Evolutionary conservation across 495 filamentous ascomycete species (phyloP), one percentile per base, ranked within the genome.

Genomic region (Hyaloscypha hepaticicola): DNA sequence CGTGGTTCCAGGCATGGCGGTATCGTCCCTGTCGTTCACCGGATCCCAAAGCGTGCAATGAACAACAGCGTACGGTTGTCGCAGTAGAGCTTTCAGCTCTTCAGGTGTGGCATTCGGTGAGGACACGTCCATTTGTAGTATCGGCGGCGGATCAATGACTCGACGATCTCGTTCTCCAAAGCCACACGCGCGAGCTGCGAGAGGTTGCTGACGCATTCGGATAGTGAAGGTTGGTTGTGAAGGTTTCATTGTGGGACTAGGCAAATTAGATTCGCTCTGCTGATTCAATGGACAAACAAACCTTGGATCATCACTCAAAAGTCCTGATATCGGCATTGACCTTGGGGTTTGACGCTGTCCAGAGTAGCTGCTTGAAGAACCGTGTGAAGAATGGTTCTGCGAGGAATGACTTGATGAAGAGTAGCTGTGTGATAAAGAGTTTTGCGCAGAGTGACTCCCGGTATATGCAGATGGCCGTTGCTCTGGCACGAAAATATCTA

Each of bases 121-220:
- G 51, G 83, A 86, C 55, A 96, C 82, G 25, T 85, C 83, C 33
- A 99, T 85, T 70, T 98, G 90, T 16, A 99, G 85, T 70, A 99
- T 96, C 25, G 95, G 95, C 12, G 95, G 95, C 16, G 95, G 95
- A 69, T 99, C 95, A 55, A 99, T 92, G 28, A 96, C 91, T 60
- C 95, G 85, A 28, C 95, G 88, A 74, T 99, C 95, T 70, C 94
- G 79, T 74, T 97, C 95, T 59, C 93, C 93, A 67, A 96, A 96
- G 8, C 95, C 94, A 75, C 95, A 98, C 53, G 92, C 92, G 71
- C 95, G 86, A 48, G 94, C 95, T 6, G 92, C 93, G 5, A 87
- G 79, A 31, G 95, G 95, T 67, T 99, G 95, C 72, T 99, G 95
- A 16, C 95, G 90, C 41, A 99, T 86, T 31, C 81, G 82, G 50